Conservation (phyloP, 1,284 basidiomycete species). For the Malassezia caprae region DNA sequence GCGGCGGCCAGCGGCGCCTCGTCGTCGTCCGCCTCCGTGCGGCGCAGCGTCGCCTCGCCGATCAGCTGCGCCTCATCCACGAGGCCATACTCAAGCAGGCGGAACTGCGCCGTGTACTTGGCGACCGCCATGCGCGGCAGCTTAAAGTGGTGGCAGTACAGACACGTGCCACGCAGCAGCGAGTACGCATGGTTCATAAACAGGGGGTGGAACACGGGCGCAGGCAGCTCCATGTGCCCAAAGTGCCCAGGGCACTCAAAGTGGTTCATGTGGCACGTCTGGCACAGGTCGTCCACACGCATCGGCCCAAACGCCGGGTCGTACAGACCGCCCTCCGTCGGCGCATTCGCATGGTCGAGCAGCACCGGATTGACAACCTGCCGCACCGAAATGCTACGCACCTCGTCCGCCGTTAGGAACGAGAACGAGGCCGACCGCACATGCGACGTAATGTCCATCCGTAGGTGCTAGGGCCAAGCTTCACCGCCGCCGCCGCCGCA, state of each 20-base stretch:
- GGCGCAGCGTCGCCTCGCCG: slow-evolving; percentile 52
- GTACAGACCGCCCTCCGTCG: slow-evolving; percentile 84
- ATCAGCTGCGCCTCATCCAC: slow-evolving; percentile 70
- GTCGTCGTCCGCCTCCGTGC: slow-evolving; percentile 22
- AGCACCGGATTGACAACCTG: slow-evolving; percentile 88
- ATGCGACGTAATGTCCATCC: slow-evolving; percentile 85
- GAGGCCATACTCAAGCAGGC: slow-evolving; percentile 80
- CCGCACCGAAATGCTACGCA: slow-evolving; percentile 87
- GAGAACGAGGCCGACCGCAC: slow-evolving; percentile 84
- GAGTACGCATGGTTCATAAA: slow-evolving; percentile 90
- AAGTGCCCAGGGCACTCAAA: slow-evolving; percentile 96
- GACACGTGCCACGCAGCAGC: slow-evolving; percentile 76
- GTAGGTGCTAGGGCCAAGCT: neutral
- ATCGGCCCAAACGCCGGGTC: slow-evolving; percentile 90
- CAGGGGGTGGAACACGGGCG: slow-evolving; percentile 89
- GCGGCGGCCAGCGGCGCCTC: slow-evolving; percentile 40
- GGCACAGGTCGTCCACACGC: slow-evolving; percentile 58
- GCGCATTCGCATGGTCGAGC: slow-evolving; percentile 84
- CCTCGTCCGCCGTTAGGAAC: slow-evolving; percentile 81
- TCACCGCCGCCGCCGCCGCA: neutral
- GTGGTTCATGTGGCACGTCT: slow-evolving; percentile 81
- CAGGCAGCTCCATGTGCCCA: slow-evolving; percentile 95
- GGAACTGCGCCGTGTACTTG: slow-evolving; percentile 69
- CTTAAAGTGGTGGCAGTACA: slow-evolving; percentile 93
- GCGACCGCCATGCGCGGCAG: slow-evolving; percentile 58